Evolutionary conservation across 1,284 basidiomycete genomes (phyloP).

Genomic region (Pseudozyma tsukubaensis): DNA sequence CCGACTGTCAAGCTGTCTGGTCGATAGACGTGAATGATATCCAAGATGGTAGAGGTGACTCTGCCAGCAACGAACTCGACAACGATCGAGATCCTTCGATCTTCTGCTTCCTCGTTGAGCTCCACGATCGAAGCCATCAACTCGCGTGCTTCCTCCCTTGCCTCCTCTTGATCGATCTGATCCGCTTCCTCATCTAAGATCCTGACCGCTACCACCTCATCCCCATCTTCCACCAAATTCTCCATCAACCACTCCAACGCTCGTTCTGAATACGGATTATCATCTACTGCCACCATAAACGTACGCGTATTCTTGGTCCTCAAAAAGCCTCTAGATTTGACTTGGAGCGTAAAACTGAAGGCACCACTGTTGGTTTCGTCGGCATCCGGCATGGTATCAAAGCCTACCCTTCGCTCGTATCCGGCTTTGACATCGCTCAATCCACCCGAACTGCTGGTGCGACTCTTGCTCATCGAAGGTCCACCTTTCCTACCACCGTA

Average conservation of each 20-base stretch:
- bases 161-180: slow-evolving; percentile 76
- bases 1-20: slow-evolving; percentile 95
- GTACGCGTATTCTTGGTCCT: slow-evolving; percentile 84
- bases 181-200: slow-evolving; percentile 85
- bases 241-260: slow-evolving; percentile 74
- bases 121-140: slow-evolving; percentile 84
- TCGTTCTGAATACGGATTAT: slow-evolving; percentile 72
- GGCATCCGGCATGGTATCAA: slow-evolving; percentile 68
- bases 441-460: slow-evolving; percentile 47
- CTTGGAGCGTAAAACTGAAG: slow-evolving; percentile 73
- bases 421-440: slow-evolving; percentile 54
- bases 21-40: slow-evolving; percentile 88
- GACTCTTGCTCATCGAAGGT: slow-evolving; percentile 41
- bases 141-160: slow-evolving; percentile 86
- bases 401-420: slow-evolving; percentile 65
- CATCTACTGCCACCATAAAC: slow-evolving; percentile 88
- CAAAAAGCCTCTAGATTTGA: slow-evolving; percentile 84
- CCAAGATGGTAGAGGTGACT: slow-evolving; percentile 81
- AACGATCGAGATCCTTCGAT: slow-evolving; percentile 88
- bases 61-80: slow-evolving; percentile 94
- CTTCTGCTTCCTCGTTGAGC: slow-evolving; percentile 82
- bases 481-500: slow-evolving; percentile 52
- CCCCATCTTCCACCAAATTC: slow-evolving; percentile 87
- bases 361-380: slow-evolving; percentile 60
- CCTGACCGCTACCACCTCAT: slow-evolving; percentile 90